Evolutionary conservation across 495 filamentous ascomycete genomes (phyloP).

Genomic region (Staphylotrichum tortipilum): DNA sequence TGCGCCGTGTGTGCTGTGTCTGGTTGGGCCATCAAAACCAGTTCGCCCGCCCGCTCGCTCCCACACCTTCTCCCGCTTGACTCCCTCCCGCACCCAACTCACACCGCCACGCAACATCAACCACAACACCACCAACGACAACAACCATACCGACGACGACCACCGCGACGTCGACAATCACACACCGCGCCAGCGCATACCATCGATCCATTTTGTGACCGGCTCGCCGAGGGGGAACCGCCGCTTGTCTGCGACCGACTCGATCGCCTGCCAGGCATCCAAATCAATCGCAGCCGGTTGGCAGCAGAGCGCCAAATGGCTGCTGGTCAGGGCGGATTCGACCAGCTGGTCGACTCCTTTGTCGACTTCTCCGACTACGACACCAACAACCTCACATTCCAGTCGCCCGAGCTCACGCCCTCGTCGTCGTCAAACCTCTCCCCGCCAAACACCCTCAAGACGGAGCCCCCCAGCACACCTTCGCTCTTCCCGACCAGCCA

Average conservation of each 20-base stretch:
- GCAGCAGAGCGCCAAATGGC: constrained; percentile 1
- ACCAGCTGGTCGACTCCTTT: background rate
- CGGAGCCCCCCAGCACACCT: constrained; percentile 27
- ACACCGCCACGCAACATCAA: no score
- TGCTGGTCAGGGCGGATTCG: background rate
- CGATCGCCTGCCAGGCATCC: no score
- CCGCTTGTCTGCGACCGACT: background rate
- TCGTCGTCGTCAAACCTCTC: constrained; percentile 41
- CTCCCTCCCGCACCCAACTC: no score
- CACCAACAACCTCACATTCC: constrained; percentile 16
- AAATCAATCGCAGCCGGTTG: background rate
- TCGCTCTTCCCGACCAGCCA: constrained; percentile 39
- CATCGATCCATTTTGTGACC: no score
- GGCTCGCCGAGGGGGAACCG: no score
- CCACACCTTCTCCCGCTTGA: no score
- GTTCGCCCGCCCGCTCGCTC: no score
- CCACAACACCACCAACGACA: no score
- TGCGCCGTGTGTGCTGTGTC: no score
- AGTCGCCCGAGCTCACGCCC: constrained; percentile 25
- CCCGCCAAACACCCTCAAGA: constrained; percentile 42
- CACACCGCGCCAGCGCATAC: background rate
- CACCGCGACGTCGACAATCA: background rate
- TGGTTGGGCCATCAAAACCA: no score
- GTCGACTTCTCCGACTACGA: constrained; percentile 7
- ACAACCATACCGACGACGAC: no score